These are phyloP conservation scores for Prillingera fragicola DNA, from an alignment of 1,284 basidiomycete species.

Conservation along the genomic window DNA sequence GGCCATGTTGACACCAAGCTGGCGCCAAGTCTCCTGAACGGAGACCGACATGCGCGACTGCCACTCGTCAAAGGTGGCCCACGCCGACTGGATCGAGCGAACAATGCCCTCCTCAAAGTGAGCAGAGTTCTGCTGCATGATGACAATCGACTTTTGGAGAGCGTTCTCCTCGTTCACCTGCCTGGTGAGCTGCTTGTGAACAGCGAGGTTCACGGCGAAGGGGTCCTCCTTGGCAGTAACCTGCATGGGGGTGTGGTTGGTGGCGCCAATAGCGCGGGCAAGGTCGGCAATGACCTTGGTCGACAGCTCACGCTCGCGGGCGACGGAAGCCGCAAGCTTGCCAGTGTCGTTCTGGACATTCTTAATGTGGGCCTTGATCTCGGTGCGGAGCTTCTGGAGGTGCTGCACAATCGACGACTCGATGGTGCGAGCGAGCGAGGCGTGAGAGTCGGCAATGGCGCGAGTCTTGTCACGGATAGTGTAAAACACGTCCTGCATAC, in stretches of 20 bases:
- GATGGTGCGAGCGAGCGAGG: slow-evolving; percentile 91
- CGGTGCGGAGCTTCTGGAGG: slow-evolving; percentile 83
- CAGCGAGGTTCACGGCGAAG: slow-evolving; percentile 70
- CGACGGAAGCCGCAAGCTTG: slow-evolving; percentile 87
- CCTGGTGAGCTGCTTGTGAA: slow-evolving; percentile 80
- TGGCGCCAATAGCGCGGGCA: slow-evolving; percentile 74
- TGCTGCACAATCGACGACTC: slow-evolving; percentile 98
- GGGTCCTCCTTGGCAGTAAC: slow-evolving; percentile 81
- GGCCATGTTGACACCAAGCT: slow-evolving; percentile 72
- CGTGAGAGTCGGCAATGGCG: slow-evolving; percentile 90
- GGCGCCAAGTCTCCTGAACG: slow-evolving; percentile 74
- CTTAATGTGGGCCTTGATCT: slow-evolving; percentile 97
- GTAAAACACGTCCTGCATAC: slow-evolving; percentile 91
- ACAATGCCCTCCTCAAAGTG: slow-evolving; percentile 98
- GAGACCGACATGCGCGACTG: slow-evolving; percentile 74
- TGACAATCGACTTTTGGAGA: slow-evolving; percentile 96
- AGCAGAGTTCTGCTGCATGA: slow-evolving; percentile 97
- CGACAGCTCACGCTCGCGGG: slow-evolving; percentile 87
- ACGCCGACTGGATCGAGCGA: slow-evolving; percentile 88
- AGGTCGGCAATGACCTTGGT: slow-evolving; percentile 84
- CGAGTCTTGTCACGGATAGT: slow-evolving; percentile 90
- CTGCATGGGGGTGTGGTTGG: slow-evolving; percentile 92
- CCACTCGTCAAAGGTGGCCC: slow-evolving; percentile 98
- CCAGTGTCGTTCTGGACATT: slow-evolving; percentile 98
- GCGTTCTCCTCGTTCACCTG: slow-evolving; percentile 97